These are phyloP conservation scores for Melampsora abietis-canadensis DNA, from an alignment of 1,284 basidiomycete species.

Conservation along the genomic window DNA sequence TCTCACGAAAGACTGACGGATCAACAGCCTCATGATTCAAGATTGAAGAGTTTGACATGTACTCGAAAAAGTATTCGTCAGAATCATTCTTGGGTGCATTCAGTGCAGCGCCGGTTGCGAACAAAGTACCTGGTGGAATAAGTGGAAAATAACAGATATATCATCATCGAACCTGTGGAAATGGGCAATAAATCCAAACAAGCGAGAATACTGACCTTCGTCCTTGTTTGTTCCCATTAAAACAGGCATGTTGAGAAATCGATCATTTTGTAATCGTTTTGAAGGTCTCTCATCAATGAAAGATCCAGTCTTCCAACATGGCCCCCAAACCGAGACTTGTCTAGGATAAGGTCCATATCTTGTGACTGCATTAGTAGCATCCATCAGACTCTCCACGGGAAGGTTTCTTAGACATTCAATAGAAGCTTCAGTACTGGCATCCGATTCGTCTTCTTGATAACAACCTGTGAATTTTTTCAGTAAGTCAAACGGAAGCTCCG, in stretches of 20 bases:
- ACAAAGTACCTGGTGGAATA: slow-evolving; percentile 3
- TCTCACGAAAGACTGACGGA: slow-evolving; percentile 14
- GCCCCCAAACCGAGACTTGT: slow-evolving; percentile 30
- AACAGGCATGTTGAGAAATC: slow-evolving; percentile 30
- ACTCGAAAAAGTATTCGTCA: slow-evolving; percentile 16
- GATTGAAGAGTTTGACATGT: slow-evolving; percentile 32
- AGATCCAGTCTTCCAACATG: slow-evolving; percentile 28
- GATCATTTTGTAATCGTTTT: neutral
- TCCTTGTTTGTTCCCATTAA: slow-evolving; percentile 32
- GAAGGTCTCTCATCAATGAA: slow-evolving; percentile 27
- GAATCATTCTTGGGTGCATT: neutral
- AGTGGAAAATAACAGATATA: neutral
- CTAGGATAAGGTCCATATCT: slow-evolving; percentile 21
- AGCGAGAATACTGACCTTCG: slow-evolving; percentile 17
- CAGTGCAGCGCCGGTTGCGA: slow-evolving; percentile 4
- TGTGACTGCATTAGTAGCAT: slow-evolving; percentile 13
- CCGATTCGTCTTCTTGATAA: neutral
- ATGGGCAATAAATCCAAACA: neutral
- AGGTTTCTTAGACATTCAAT: slow-evolving; percentile 28
- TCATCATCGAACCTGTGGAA: neutral
- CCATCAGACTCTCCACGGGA: neutral
- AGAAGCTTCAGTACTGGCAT: neutral
- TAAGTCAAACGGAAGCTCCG: slow-evolving; percentile 46
- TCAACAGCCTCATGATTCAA: slow-evolving; percentile 17
- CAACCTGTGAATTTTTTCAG: slow-evolving; percentile 39